phyloP scores from a whole-genome alignment of 768 basidiomycete species.

The Podaxis sp. region DNA sequence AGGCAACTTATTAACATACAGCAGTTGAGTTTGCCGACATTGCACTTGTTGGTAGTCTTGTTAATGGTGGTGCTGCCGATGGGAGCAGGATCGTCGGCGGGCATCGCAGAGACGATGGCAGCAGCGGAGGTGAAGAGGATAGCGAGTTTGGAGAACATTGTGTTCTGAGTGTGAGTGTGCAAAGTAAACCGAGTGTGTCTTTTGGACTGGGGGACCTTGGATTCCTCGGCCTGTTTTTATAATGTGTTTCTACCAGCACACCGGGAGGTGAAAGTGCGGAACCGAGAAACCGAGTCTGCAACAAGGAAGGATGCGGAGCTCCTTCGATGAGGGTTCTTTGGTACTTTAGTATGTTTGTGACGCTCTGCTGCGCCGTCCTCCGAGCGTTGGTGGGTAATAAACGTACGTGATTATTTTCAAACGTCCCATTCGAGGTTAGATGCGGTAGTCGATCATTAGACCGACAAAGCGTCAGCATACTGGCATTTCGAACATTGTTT shows the following conservation, averaged over 20 bases:
- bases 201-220: neutral
- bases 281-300: neutral
- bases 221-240: neutral
- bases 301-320: neutral
- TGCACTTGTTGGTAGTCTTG: neutral
- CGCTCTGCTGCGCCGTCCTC: too few relatives aligned
- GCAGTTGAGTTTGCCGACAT: neutral
- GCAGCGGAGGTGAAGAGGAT: neutral
- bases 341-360: too few relatives aligned
- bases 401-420: too few relatives aligned
- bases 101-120: neutral
- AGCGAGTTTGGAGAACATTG: neutral
- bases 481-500: too few relatives aligned
- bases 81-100: neutral
- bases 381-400: too few relatives aligned
- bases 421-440: too few relatives aligned
- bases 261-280: neutral
- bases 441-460: too few relatives aligned
- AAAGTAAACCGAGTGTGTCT: neutral
- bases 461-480: too few relatives aligned
- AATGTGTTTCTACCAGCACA: neutral
- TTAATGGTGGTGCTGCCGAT: neutral
- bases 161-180: neutral
- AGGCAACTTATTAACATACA: neutral
- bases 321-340: neutral